Evolutionary conservation across 352 stramenopile genomes (phyloP).

Genomic region (Pythium utonaiense): DNA sequence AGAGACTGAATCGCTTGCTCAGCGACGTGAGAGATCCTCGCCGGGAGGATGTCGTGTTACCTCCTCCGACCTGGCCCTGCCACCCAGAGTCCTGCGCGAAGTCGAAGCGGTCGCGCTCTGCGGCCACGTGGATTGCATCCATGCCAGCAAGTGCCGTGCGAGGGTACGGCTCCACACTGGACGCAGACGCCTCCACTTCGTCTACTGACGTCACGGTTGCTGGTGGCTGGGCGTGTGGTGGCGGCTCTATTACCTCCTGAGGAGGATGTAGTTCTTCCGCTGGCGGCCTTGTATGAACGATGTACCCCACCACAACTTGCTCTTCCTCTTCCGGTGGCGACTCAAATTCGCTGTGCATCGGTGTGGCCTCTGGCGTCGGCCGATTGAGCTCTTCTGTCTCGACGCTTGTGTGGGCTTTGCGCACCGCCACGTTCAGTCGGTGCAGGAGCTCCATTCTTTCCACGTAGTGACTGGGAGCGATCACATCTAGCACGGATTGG

Average conservation of each 20-base stretch:
- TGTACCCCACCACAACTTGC: conserved; percentile 5
- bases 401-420: conserved; percentile 1
- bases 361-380: neutral
- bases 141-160: conserved; percentile 20
- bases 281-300: too few relatives aligned
- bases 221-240: neutral
- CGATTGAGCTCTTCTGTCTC: neutral
- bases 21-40: neutral
- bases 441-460: conserved; percentile 17
- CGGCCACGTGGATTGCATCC: conserved; percentile 24
- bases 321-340: conserved; percentile 5
- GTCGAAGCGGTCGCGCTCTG: conserved; percentile 19
- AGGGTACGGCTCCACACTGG: neutral
- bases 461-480: neutral
- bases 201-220: neutral
- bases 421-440: conserved; percentile 20
- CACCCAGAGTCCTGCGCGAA: conserved; percentile 19
- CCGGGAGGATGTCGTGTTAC: neutral
- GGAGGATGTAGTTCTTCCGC: too few relatives aligned
- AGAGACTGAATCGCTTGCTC: conserved; percentile 15
- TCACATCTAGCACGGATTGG: neutral
- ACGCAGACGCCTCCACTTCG: too few relatives aligned
- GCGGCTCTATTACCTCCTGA: neutral
- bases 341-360: neutral
- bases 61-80: neutral